These are phyloP conservation scores for Xylaria sp. DNA, from an alignment of 2,329 filamentous ascomycete genomes.

Conservation along the genomic window DNA sequence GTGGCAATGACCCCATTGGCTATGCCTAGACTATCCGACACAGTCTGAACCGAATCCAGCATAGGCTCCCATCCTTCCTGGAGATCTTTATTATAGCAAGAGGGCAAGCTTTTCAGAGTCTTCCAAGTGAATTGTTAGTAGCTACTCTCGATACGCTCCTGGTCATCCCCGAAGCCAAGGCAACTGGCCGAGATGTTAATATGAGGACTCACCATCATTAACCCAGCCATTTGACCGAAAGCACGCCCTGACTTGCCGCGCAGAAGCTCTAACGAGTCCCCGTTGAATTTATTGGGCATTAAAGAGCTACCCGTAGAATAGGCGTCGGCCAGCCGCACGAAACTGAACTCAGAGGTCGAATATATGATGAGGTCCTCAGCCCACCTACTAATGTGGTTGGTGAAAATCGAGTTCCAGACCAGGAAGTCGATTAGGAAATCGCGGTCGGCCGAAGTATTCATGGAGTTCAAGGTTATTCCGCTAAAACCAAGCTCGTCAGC, in stretches of 20 bases:
- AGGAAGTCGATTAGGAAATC: neutral
- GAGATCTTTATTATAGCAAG: constrained; percentile 83
- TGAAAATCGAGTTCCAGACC: neutral
- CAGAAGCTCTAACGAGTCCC: neutral
- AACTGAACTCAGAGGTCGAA: neutral
- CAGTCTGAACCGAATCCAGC: constrained; percentile 83
- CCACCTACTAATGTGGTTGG: neutral
- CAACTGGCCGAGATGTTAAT: neutral
- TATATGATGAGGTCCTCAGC: neutral
- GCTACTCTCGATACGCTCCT: too few relatives aligned
- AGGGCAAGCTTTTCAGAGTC: constrained; percentile 61
- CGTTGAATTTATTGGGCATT: neutral
- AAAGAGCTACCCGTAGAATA: neutral
- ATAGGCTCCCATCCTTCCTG: constrained; percentile 87
- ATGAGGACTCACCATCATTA: too few relatives aligned
- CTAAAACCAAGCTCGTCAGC: constrained; percentile 78
- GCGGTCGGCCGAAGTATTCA: constrained; percentile 55
- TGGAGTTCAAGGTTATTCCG: constrained; percentile 72
- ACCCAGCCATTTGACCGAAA: neutral
- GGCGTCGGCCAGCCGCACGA: neutral
- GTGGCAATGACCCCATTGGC: constrained; percentile 83
- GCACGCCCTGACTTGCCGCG: neutral
- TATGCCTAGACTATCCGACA: constrained; percentile 83
- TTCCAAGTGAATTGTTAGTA: neutral
- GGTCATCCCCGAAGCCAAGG: too few relatives aligned